Evolutionary conservation across 495 filamentous ascomycete genomes (phyloP), one percentile per base, ranked within the genome.

Genomic region (Wilcoxina mikolae): DNA sequence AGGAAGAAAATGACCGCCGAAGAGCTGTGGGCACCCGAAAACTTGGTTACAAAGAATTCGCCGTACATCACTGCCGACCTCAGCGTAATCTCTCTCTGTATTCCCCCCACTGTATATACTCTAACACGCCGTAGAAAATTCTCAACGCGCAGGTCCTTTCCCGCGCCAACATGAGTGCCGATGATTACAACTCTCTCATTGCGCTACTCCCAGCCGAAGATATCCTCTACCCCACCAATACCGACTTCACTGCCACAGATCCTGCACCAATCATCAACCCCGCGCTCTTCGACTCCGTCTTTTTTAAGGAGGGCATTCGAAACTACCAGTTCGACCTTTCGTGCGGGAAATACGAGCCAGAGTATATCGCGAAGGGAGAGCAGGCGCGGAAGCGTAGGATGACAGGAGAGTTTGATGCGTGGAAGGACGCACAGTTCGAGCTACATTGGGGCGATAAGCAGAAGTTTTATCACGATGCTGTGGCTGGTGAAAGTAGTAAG

Each of bases 381-480:
- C 51, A 60, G 15, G 63, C 61, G 10, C 27, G 55, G 23, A 7
- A 27, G 4, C 23, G 78, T 59, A 76, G 85, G 43, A 68, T 70
- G n/a, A 65, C 71, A 1, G 85, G 87, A n/a, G 70, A 75, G 18
- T 90, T 83, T 58, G 79, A 90, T 56, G 68, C 74, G 4, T 84
- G 77, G 65, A 80, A 86, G 62, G 76, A 79, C 46, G 58, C 70
- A 3, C 73, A 82, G 35, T 83, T 79, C 31, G 78, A 87, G 67
- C 67, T 75, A 29, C 81, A 78, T 53, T 94, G 84, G 84, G 80
- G 76, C 0, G 75, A 83, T 53, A 78, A 81, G 50, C 74, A 80
- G 64, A 76, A 69, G 51, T 56, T 67, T n/a, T 56, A 60, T 25
- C 41, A 58, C 28, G 58, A 57, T 10, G 46, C 41, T 7, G 33